Evolutionary conservation across 108 stramenopile genomes (phyloP).

Genomic region (Asterionellopsis glacialis): DNA sequence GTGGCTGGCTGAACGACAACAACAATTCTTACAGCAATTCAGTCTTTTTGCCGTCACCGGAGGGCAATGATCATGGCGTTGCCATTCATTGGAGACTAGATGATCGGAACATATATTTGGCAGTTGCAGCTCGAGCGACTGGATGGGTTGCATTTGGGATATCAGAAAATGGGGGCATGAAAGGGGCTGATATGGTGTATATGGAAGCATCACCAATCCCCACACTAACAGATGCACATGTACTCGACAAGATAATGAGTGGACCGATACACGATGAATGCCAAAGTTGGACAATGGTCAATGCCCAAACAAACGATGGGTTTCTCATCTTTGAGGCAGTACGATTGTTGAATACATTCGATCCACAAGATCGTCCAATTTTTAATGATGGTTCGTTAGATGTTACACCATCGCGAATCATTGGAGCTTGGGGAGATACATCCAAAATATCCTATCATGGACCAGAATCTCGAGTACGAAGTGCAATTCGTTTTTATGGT

Average conservation of each 20-base stretch:
- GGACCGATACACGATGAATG: constrained; percentile 24
- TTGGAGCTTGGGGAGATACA: constrained; percentile 65
- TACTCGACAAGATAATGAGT: constrained; percentile 16
- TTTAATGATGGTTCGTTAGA: constrained; percentile 18
- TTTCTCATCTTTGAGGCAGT: constrained; percentile 51
- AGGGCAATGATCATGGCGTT: constrained; percentile 7
- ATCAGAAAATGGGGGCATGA: constrained; percentile 33
- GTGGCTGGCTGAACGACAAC: not conserved
- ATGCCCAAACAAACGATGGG: constrained; percentile 16
- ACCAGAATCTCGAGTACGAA: constrained; percentile 15
- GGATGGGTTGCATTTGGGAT: constrained; percentile 52
- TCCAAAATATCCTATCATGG: constrained; percentile 36
- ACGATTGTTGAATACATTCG: constrained; percentile 40
- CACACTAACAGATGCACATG: constrained; percentile 36
- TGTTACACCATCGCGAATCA: constrained; percentile 28
- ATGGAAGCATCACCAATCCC: constrained; percentile 14
- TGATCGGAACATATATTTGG: constrained; percentile 19
- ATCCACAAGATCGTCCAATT: constrained; percentile 41
- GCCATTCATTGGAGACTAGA: constrained; percentile 40
- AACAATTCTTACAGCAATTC: not conserved
- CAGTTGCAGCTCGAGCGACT: constrained; percentile 29
- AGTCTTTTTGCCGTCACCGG: not conserved
- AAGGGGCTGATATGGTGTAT: constrained; percentile 35
- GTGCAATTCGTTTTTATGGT: constrained; percentile 36
- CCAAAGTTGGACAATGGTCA: constrained; percentile 40